phyloP scores from a whole-genome alignment of 2,329 filamentous ascomycete species.

The Tolypocladium inflatum region DNA sequence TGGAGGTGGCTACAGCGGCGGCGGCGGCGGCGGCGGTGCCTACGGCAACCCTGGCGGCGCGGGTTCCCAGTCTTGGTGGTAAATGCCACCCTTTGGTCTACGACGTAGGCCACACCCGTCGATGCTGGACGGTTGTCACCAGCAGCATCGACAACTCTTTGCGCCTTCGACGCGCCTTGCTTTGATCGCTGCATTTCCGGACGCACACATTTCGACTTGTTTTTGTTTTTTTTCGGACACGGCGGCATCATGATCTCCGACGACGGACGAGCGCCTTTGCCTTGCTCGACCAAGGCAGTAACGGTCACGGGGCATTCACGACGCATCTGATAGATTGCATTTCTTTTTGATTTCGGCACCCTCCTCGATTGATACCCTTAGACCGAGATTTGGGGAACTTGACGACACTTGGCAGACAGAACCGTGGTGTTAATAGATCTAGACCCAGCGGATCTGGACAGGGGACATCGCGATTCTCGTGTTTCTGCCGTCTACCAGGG shows the following conservation, averaged over 20 bases:
- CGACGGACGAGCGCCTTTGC: slow-evolving; percentile 22
- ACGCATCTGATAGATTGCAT: slow-evolving; percentile 35
- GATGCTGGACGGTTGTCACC: neutral
- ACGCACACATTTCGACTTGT: slow-evolving; percentile 7
- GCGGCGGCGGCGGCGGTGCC: slow-evolving; percentile 32
- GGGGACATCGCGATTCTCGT: slow-evolving; percentile 24
- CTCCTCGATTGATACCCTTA: slow-evolving; percentile 35
- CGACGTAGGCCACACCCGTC: slow-evolving; percentile 6
- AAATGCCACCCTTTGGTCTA: slow-evolving; percentile 32
- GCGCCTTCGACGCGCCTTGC: slow-evolving; percentile 4
- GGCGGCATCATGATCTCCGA: slow-evolving; percentile 32
- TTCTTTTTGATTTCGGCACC: slow-evolving; percentile 32
- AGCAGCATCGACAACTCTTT: slow-evolving; percentile 7
- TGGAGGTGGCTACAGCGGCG: slow-evolving; percentile 33
- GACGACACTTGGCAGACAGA: slow-evolving; percentile 27
- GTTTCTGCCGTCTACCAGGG: slow-evolving; percentile 28
- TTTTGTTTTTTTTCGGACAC: slow-evolving; percentile 17
- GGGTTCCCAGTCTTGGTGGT: slow-evolving; percentile 61
- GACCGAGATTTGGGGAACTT: slow-evolving; percentile 30
- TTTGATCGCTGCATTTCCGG: slow-evolving; percentile 14
- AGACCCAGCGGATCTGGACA: slow-evolving; percentile 22
- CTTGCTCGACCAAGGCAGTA: slow-evolving; percentile 23
- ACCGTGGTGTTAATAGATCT: slow-evolving; percentile 26
- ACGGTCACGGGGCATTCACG: slow-evolving; percentile 30
- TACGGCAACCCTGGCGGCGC: slow-evolving; percentile 62